Conservation (phyloP, 371 early-diverging fungal species). For the Mortierella sp. region DNA sequence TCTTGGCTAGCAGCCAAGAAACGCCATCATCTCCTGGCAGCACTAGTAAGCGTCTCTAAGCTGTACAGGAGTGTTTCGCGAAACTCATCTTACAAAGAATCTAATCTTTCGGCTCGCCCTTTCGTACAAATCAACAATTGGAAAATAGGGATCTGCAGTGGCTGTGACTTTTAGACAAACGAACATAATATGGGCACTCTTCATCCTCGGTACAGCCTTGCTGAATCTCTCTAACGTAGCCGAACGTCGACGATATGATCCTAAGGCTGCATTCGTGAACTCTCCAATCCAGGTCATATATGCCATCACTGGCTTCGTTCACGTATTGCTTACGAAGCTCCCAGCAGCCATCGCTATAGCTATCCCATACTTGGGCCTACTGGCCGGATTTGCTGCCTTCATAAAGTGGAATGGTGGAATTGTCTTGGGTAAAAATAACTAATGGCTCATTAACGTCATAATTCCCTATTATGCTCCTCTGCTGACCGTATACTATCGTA, state of each 20-base stretch:
- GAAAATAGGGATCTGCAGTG: slow-evolving; percentile 62
- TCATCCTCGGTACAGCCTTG: slow-evolving; percentile 64
- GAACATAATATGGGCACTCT: slow-evolving; percentile 88
- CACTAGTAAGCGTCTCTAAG: slow-evolving; percentile 61
- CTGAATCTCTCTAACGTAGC: slow-evolving; percentile 23
- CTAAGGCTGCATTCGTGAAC: slow-evolving; percentile 28
- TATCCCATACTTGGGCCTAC: slow-evolving; percentile 59
- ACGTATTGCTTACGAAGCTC: slow-evolving; percentile 26
- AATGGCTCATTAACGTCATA: too few relatives aligned
- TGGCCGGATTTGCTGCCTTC: slow-evolving; percentile 73
- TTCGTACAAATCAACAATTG: not conserved
- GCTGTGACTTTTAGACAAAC: slow-evolving; percentile 90
- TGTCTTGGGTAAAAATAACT: slow-evolving; percentile 72
- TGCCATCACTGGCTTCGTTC: slow-evolving; percentile 24
- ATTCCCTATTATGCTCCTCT: not conserved
- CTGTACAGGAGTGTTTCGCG: not conserved
- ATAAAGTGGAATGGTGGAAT: slow-evolving; percentile 87
- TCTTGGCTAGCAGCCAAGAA: slow-evolving; percentile 72
- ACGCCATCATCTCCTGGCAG: slow-evolving; percentile 63
- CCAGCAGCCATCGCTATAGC: slow-evolving; percentile 5
- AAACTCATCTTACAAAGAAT: not conserved
- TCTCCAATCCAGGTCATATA: slow-evolving; percentile 25
- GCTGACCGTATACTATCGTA: not conserved
- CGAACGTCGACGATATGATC: slow-evolving; percentile 44
- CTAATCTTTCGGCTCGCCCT: not conserved